Base-by-base conservation (phyloP, 306 rosid genomes). In the Astragalus membranaceus region DNA sequence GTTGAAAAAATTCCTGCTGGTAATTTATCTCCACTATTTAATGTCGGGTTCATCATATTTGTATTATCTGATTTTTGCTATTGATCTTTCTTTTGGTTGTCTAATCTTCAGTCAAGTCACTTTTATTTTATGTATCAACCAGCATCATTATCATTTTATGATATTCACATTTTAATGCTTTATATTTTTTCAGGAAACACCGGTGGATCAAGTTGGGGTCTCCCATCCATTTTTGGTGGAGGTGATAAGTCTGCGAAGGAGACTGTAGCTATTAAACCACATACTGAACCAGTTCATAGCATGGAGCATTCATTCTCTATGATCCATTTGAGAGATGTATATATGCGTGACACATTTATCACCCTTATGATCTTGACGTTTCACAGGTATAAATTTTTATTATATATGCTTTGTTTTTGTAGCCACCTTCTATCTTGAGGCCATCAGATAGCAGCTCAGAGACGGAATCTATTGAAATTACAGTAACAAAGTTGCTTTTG, bases 351-450 rank as follows among this genome's bases (percentile, higher is more conserved):
- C 44, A 43, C 70, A 65, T 56, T 65, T 26, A 67, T 72, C 7
- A 51, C 60, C 23, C 64, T 52, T 26, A 44, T 65, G 20, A 37
- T n/a, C n/a, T n/a, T n/a, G 54, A 53, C 71, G 17, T 77, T 75
- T 35, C 56, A 30, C 49, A 48, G 61, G 47, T 65, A 69, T n/a
- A 65, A 69, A 26, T 47, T 73, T 63, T 51, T 7, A n/a, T n/a
- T n/a, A 35, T 30, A 10, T 73, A 11, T 69, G 77, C 44, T 16
- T 76, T 66, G 29, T 68, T 46, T 72, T 57, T 80, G 78, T 70
- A 94, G 99, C 99, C 99, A 36, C 99, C 99, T 53, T 36, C 96
- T 79, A 32, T 91, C 71, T 78, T 94, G 96, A 85, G 91, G 88
- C 96, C 99, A 48, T 83, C 96, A 49, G 99, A 94, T 59, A 64